phyloP scores from a whole-genome alignment of 441 rosid species.

The Capsella rubella region DNA sequence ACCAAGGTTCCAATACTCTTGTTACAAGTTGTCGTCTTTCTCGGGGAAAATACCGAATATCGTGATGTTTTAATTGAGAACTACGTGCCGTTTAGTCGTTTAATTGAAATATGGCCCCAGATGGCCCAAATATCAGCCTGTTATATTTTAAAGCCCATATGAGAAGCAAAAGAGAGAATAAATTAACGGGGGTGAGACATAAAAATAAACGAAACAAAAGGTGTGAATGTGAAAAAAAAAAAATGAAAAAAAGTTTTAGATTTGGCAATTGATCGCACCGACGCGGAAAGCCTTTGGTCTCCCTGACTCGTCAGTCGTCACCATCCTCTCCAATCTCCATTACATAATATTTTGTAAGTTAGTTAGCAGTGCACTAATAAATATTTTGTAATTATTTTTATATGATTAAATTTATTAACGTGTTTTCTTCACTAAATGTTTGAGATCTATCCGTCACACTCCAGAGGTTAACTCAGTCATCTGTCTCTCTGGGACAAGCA shows the following conservation, averaged over 20 bases:
- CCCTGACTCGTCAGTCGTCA: constrained; percentile 11
- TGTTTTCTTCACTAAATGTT: constrained; percentile 40
- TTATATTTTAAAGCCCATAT: background rate
- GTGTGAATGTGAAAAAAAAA: background rate
- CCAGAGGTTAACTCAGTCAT: constrained; percentile 34
- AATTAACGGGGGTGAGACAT: background rate
- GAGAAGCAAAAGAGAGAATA: background rate
- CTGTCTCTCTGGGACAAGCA: background rate
- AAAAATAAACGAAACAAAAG: background rate
- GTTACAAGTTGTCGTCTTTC: background rate
- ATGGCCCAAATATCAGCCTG: background rate
- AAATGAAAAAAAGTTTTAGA: background rate
- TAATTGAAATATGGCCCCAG: background rate
- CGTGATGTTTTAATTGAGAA: constrained; percentile 1
- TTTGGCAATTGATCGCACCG: constrained; percentile 32
- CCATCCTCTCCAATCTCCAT: background rate
- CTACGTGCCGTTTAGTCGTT: constrained; percentile 7
- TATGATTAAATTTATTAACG: constrained; percentile 7
- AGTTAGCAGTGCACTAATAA: constrained; percentile 29
- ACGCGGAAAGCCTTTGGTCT: constrained; percentile 25
- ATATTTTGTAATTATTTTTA: background rate
- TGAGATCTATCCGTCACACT: constrained; percentile 49
- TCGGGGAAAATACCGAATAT: background rate
- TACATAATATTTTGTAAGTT: background rate
- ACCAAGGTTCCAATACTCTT: no score